These are phyloP conservation scores for Rhizophora mangle DNA, from an alignment of 345 rosid genomes.

Conservation along the genomic window DNA sequence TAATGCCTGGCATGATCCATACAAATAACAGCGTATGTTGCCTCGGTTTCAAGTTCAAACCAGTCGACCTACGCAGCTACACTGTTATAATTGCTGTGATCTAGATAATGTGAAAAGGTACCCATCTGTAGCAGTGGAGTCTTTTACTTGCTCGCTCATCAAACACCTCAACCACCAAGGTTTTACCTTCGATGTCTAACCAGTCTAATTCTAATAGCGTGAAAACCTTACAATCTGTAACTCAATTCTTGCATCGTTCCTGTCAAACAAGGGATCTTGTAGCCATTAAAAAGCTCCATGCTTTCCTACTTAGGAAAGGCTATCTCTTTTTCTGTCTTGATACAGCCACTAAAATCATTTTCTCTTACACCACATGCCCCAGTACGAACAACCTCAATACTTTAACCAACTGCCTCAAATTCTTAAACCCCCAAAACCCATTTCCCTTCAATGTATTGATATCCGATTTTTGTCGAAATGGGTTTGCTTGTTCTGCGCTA, in stretches of 20 bases:
- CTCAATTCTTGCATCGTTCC: constrained; percentile 22
- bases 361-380: constrained; percentile 29
- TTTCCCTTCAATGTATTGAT: constrained; percentile 41
- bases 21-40: no score
- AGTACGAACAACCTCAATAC: constrained; percentile 19
- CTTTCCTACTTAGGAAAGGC: constrained; percentile 33
- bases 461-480: constrained; percentile 39
- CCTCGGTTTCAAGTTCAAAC: no score
- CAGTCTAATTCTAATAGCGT: constrained; percentile 1
- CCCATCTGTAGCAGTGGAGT: no score
- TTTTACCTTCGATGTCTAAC: constrained; percentile 2
- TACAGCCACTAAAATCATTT: constrained; percentile 29
- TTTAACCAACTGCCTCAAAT: constrained; percentile 33
- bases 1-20: no score
- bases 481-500: constrained; percentile 33
- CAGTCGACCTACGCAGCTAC: no score
- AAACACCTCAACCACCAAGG: no score
- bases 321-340: constrained; percentile 21
- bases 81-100: no score
- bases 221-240: constrained; percentile 6
- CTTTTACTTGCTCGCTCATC: no score
- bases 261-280: constrained; percentile 15
- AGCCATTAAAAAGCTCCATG: constrained; percentile 32
- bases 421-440: constrained; percentile 30
- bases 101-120: no score